Percentiles rank a stretch among this genome's conserved stretches.
These are phyloP conservation scores for Fusarium duplospermum DNA, from an alignment of 2,329 filamentous ascomycete species.

Conservation along the genomic window DNA sequence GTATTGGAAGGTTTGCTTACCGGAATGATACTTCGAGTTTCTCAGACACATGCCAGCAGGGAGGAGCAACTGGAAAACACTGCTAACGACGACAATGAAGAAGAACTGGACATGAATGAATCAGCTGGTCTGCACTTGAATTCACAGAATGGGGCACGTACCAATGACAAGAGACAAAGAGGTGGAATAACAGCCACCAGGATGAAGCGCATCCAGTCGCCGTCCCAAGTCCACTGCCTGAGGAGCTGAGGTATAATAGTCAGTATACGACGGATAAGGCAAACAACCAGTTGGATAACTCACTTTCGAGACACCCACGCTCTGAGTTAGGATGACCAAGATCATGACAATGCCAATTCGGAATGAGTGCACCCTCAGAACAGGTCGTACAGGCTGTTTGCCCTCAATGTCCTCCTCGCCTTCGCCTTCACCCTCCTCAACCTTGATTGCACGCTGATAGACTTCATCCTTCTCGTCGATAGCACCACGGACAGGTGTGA, in stretches of 20 bases:
- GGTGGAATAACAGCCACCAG: conserved; percentile 36
- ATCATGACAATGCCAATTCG: conserved; percentile 42
- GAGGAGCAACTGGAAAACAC: conserved; percentile 39
- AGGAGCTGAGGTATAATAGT: conserved; percentile 11
- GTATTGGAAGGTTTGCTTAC: background rate
- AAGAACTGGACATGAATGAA: conserved; percentile 30
- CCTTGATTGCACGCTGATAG: conserved; percentile 40
- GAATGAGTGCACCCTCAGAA: conserved; percentile 38
- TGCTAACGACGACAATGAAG: conserved; percentile 43
- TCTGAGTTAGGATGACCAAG: conserved; percentile 42
- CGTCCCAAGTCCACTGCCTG: conserved; percentile 38
- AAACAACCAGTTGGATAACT: background rate
- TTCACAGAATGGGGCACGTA: background rate
- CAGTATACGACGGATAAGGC: accelerated
- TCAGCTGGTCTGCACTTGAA: too few species aligned
- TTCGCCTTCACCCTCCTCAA: conserved; percentile 41
- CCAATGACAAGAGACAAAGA: conserved; percentile 30
- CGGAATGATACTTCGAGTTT: conserved; percentile 43
- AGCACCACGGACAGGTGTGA: conserved; percentile 40
- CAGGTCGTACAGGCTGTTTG: conserved; percentile 32
- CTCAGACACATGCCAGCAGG: conserved; percentile 41
- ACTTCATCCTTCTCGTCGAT: conserved; percentile 43
- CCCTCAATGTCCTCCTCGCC: conserved; percentile 37
- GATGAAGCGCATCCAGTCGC: conserved; percentile 31
- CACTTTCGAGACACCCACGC: conserved; percentile 41